Evolutionary conservation across 2,329 filamentous ascomycete genomes (phyloP), one percentile per base, ranked within the genome.

Genomic region (Lojkania enalia): DNA sequence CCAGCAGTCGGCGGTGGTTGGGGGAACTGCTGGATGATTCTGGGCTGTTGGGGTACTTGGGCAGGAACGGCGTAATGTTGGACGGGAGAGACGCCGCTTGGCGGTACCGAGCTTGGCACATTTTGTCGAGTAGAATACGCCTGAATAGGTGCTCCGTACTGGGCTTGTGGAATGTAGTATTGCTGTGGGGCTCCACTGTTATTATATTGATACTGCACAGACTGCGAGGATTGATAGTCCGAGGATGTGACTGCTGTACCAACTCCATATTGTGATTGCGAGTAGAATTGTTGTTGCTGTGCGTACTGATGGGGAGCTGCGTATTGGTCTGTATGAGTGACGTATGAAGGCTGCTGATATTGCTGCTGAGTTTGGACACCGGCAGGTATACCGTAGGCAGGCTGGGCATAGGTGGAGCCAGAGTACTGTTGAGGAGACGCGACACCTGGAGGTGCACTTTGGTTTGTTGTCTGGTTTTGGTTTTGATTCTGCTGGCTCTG

Each of bases 41-140:
- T 19, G 18, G 27, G 14, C 14, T 23, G 16, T 23, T 15, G 13
- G 13, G 15, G 27, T 27, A 27, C n/a, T 27, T 7, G 7, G 6
- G 33, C 33, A 5, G 40, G 40, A 11, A 19, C 13, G 9, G 31
- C 18, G 7, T 35, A 30, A 29, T 43, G 40, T 32, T 35, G 40
- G n/a, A 20, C 7, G 6, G 20, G 15, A 3, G 40, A 19, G 15
- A 6, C 4, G 6, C 3, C 19, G 18, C 18, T 9, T 16, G 40
- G 12, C 15, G 20, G 29, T 14, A n/a, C n/a, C n/a, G n/a, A n/a
- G n/a, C n/a, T n/a, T n/a, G n/a, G n/a, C n/a, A n/a, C n/a, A n/a
- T n/a, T n/a, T n/a, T n/a, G n/a, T n/a, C 31, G 40, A 33, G 30
- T 19, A 23, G 29, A n/a, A 30, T 33, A 33, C 18, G 12, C 3